Evolutionary conservation across 495 filamentous ascomycete species (phyloP).

Genomic region (Neurospora sp.): DNA sequence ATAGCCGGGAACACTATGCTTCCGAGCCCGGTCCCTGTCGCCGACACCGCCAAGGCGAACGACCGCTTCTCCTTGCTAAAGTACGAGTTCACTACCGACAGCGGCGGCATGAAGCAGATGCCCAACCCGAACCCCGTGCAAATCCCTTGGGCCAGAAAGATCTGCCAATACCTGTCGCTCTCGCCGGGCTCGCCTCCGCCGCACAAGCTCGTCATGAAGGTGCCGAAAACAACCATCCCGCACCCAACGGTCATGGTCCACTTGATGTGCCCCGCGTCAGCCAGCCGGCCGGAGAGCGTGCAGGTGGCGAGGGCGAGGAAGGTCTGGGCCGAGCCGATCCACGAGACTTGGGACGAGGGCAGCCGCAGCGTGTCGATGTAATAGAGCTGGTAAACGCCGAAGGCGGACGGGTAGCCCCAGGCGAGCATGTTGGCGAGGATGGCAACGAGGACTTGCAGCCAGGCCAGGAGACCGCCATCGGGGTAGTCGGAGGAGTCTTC

Average conservation of each 20-base stretch:
- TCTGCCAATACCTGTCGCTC: slow-evolving; percentile 27
- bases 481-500: slow-evolving; percentile 20
- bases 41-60: slow-evolving; percentile 26
- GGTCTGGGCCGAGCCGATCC: slow-evolving; percentile 38
- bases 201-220: slow-evolving; percentile 33
- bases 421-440: slow-evolving; percentile 31
- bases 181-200: background rate
- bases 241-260: slow-evolving; percentile 25
- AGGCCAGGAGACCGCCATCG: slow-evolving; percentile 32
- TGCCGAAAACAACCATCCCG: slow-evolving; percentile 30
- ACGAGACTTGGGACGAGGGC: slow-evolving; percentile 31
- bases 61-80: slow-evolving; percentile 25
- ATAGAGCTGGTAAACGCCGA: slow-evolving; percentile 38
- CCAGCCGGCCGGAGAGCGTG: slow-evolving; percentile 29
- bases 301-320: slow-evolving; percentile 33
- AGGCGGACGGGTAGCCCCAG: slow-evolving; percentile 33
- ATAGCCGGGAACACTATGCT: slow-evolving; percentile 33
- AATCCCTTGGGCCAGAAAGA: slow-evolving; percentile 35
- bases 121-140: slow-evolving; percentile 33
- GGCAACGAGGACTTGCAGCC: slow-evolving; percentile 33
- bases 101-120: slow-evolving; percentile 33
- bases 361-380: slow-evolving; percentile 34
- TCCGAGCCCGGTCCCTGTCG: slow-evolving; percentile 33
- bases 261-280: slow-evolving; percentile 33
- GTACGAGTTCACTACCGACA: slow-evolving; percentile 32